Conservation (phyloP, 768 basidiomycete genomes). For the Macrolepiota dolichaula region DNA sequence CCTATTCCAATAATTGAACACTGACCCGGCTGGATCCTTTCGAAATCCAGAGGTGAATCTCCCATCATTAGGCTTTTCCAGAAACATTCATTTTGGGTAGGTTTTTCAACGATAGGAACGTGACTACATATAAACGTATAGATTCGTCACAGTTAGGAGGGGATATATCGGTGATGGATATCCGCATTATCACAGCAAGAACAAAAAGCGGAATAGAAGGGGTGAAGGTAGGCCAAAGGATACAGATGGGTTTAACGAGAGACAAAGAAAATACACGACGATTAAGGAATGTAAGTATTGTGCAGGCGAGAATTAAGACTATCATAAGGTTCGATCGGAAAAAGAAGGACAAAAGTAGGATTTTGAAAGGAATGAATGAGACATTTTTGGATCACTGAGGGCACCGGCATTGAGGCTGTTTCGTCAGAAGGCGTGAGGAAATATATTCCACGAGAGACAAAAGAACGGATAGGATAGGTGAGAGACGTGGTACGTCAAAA, state of each 20-base stretch:
- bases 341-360: conserved; percentile 4
- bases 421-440: conserved; percentile 10
- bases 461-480: conserved; percentile 2
- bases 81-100: neutral
- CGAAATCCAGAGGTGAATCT: neutral
- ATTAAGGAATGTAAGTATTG: neutral
- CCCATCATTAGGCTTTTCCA: neutral
- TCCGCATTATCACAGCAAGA: conserved; percentile 12
- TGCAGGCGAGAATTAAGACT: neutral
- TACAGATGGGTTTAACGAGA: conserved; percentile 7
- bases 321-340: conserved; percentile 4
- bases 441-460: conserved; percentile 7
- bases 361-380: conserved; percentile 10
- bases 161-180: conserved; percentile 4
- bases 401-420: conserved; percentile 9
- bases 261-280: conserved; percentile 7
- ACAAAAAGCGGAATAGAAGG: conserved; percentile 2
- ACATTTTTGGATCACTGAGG: conserved; percentile 3
- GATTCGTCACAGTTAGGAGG: conserved; percentile 5
- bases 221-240: conserved; percentile 1
- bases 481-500: neutral
- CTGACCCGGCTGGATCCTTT: neutral
- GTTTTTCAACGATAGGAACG: neutral
- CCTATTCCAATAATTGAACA: neutral
- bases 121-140: conserved; percentile 10